Conservation (phyloP, 2,329 filamentous ascomycete genomes). For the Coccinonectria pachysandricola region DNA sequence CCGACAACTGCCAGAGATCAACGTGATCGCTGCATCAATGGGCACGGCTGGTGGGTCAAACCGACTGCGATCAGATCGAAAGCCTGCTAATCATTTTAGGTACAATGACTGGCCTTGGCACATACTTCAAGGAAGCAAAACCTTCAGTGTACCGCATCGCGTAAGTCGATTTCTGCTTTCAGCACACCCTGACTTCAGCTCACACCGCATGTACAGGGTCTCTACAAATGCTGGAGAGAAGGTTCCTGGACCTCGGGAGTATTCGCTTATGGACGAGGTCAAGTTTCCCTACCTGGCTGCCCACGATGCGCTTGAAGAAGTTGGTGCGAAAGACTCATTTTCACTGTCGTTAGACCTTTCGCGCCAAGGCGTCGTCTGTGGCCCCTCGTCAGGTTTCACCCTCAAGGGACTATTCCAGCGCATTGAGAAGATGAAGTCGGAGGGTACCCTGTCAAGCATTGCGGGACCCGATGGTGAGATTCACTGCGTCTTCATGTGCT, state of each 20-base stretch:
- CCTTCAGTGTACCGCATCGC: slow-evolving; percentile 33
- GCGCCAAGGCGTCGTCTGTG: slow-evolving; percentile 48
- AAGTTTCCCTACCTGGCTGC: slow-evolving; percentile 46
- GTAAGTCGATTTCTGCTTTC: slow-evolving; percentile 8
- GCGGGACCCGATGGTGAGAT: slow-evolving; percentile 35
- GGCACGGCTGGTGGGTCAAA: slow-evolving; percentile 33
- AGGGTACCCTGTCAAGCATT: slow-evolving; percentile 33
- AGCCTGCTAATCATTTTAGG: slow-evolving; percentile 13
- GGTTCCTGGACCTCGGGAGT: slow-evolving; percentile 46
- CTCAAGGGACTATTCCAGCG: slow-evolving; percentile 40
- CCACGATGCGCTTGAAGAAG: slow-evolving; percentile 45
- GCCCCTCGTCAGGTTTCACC: slow-evolving; percentile 50
- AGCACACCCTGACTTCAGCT: slow-evolving; percentile 4
- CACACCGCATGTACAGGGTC: no score
- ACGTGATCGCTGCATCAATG: slow-evolving; percentile 44
- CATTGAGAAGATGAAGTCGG: slow-evolving; percentile 35
- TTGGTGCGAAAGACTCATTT: slow-evolving; percentile 44
- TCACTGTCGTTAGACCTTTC: slow-evolving; percentile 42
- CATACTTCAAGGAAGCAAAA: slow-evolving; percentile 40
- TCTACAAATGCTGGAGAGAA: slow-evolving; percentile 47
- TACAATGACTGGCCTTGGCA: slow-evolving; percentile 39
- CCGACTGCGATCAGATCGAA: no score
- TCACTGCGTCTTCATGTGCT: slow-evolving; percentile 49
- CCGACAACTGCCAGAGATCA: slow-evolving; percentile 44
- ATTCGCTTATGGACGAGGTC: slow-evolving; percentile 38